Evolutionary conservation across 228 moss, liverwort and hornwort genomes (phyloP), one percentile per base, ranked within the genome.

Genomic region (Sphagnum magellanicum): DNA sequence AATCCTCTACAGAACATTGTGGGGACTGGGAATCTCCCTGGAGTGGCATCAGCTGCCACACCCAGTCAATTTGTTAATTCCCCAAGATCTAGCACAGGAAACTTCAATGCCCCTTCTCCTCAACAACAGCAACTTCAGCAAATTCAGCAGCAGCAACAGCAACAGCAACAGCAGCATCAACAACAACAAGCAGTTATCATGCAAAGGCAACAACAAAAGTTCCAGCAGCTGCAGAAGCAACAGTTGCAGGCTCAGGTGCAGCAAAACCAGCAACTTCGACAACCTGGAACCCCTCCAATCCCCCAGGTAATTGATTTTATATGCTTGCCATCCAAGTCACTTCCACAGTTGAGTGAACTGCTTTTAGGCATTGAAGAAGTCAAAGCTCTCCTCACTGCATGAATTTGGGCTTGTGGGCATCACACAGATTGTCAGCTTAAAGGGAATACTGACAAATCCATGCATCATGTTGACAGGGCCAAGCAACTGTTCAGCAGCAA

Each of bases 251-350:
- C 65, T 17, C 76, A 75, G 50, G 53, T 70, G 7, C 82, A 83
- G 65, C 81, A 79, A 64, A 77, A 75, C 58, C 86, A 82, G 58
- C 86, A 86, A 48, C 86, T 86, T 78, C 86, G 83, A 63, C 83
- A 83, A 64, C 83, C 86, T 67, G 86, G 83, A 62, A 86, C 86
- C 59, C 86, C 86, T 78, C 86, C 86, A 8, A 72, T 86, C 74
- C 86, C 83, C 32, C 86, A 86, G 86, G 86, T 80, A 60, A 16
- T 9, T 60, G 60, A 60, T 7, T 60, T 60, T 60, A 16, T 14
- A 60, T 60, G 60, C 14, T 16, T 14, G 60, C 13, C 14, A 60
- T 16, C 60, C 16, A 60, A 4, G 60, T 60, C 60, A 60, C 13
- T 4, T 60, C 13, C 14, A 14, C 60, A 14, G 60, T 16, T 14